Conservation (phyloP, 192 early-diverging fungal species). For the Glomus cerebriforme region DNA sequence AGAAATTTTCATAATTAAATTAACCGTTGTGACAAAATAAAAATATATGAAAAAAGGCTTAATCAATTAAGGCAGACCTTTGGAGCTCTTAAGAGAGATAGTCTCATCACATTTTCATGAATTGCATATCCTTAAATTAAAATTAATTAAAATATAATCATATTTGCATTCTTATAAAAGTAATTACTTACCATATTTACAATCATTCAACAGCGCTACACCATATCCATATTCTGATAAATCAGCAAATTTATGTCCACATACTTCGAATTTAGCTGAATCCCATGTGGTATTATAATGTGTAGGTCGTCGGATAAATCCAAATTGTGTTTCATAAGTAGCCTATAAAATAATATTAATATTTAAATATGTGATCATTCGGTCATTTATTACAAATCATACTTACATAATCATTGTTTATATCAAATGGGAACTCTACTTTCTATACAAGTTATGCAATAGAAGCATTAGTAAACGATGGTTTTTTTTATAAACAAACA, state of each 20-base stretch:
- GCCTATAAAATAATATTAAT: slow-evolving; percentile 45
- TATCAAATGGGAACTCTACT: slow-evolving; percentile 90
- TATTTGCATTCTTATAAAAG: background rate
- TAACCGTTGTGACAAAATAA: background rate
- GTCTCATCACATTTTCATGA: slow-evolving; percentile 75
- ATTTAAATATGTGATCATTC: background rate
- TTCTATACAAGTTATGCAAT: slow-evolving; percentile 57
- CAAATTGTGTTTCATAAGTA: slow-evolving; percentile 97
- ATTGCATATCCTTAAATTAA: slow-evolving; percentile 64
- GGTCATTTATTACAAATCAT: background rate
- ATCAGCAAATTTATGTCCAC: slow-evolving; percentile 96
- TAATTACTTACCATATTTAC: slow-evolving; percentile 75
- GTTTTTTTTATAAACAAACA: slow-evolving; percentile 8
- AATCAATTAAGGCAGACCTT: slow-evolving; percentile 54
- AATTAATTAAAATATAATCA: background rate
- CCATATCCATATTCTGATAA: slow-evolving; percentile 96
- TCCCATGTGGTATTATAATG: slow-evolving; percentile 96
- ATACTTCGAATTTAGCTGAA: slow-evolving; percentile 93
- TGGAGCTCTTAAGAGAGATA: slow-evolving; percentile 87
- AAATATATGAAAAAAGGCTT: background rate
- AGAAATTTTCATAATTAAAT: background rate
- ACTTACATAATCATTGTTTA: slow-evolving; percentile 63
- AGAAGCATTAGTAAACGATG: background rate
- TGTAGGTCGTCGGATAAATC: slow-evolving; percentile 87
- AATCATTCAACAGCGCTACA: slow-evolving; percentile 91